A percentile compares a stretch with the other conserved stretches of the same genome.
Conservation (phyloP, 208 protist species). For the Leishmania arabica region DNA sequence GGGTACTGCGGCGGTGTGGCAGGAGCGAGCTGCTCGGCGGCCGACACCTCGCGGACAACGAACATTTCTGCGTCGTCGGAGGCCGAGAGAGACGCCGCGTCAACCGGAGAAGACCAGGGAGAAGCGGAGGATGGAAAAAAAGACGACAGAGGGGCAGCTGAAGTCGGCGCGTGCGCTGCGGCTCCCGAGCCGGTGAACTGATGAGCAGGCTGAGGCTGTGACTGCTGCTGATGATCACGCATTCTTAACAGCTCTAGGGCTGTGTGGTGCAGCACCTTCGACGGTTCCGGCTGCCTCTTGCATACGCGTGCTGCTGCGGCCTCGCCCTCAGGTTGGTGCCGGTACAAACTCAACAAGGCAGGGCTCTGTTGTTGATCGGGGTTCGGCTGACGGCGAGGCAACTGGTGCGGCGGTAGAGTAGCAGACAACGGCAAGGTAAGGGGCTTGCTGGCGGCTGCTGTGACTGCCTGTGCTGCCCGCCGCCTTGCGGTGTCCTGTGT, state of each 20-base stretch:
- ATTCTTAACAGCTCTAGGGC: conserved; percentile 19
- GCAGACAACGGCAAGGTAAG: not conserved
- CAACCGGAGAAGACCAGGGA: not conserved
- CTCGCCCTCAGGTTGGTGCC: not conserved
- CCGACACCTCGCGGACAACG: conserved; percentile 13
- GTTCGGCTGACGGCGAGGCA: not conserved
- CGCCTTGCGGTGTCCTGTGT: not conserved
- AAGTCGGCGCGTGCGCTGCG: not conserved
- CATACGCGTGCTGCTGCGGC: not conserved
- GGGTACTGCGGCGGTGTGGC: conserved; percentile 4
- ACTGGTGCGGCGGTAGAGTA: not conserved
- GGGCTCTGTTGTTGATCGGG: not conserved
- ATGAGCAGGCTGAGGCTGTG: not conserved
- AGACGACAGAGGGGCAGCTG: not conserved
- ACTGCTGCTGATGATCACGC: not conserved
- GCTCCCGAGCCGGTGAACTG: not conserved
- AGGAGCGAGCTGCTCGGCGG: conserved; percentile 12
- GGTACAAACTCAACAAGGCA: not conserved
- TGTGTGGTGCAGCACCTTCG: conserved; percentile 10
- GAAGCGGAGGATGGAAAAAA: not conserved
- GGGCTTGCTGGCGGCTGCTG: not conserved
- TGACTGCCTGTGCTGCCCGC: not conserved
- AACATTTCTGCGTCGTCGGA: conserved; percentile 13
- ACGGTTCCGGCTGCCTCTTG: not conserved
- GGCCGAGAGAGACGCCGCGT: conserved; percentile 7